phyloP scores from a whole-genome alignment of 768 basidiomycete species.

The Rickenella mellea region DNA sequence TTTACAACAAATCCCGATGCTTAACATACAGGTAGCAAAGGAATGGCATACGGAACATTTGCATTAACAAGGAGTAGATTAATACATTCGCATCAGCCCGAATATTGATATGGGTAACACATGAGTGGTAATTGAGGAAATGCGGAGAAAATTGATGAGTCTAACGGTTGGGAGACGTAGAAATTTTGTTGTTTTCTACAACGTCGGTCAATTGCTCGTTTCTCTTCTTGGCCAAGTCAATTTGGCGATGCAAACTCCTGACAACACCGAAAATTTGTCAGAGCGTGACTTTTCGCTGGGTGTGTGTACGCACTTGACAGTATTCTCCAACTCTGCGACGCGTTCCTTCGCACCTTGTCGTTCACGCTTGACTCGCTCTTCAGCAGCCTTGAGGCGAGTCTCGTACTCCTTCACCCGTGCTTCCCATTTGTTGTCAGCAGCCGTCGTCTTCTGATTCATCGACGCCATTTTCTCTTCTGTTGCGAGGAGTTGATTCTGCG shows the following conservation, averaged over 20 bases:
- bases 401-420: conserved; percentile 93
- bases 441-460: conserved; percentile 61
- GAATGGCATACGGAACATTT: background rate
- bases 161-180: conserved; percentile 1
- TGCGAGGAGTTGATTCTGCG: conserved; percentile 73
- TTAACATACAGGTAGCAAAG: background rate
- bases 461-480: conserved; percentile 78
- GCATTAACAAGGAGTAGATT: conserved; percentile 3
- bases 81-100: background rate
- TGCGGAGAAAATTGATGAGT: background rate
- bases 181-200: conserved; percentile 17
- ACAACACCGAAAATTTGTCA: conserved; percentile 1
- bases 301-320: conserved; percentile 45
- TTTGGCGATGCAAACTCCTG: conserved; percentile 69
- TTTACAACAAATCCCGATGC: conserved; percentile 1
- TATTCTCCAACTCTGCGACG: conserved; percentile 58
- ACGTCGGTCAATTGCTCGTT: conserved; percentile 27
- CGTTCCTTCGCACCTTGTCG: conserved; percentile 90
- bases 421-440: conserved; percentile 86
- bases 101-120: conserved; percentile 3
- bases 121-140: background rate
- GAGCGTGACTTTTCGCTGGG: background rate
- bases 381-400: conserved; percentile 64
- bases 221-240: conserved; percentile 72
- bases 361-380: conserved; percentile 90